Conservation (phyloP, 2,329 filamentous ascomycete genomes). For the Huntiella moniliformis region DNA sequence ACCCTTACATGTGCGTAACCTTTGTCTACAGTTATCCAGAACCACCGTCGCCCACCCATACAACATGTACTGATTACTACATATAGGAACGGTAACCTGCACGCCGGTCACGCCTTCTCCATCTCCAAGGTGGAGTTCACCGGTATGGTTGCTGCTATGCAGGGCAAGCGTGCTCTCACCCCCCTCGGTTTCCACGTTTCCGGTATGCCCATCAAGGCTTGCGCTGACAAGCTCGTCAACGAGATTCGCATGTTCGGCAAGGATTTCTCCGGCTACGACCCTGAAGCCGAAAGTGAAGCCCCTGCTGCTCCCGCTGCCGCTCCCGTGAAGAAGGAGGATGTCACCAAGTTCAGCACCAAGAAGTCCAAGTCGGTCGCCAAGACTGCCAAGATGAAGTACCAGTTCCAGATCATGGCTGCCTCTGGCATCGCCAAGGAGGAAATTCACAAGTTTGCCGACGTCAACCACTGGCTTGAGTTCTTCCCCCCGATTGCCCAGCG, state of each 20-base stretch:
- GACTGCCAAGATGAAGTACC: conserved; percentile 83
- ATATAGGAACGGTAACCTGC: conserved; percentile 57
- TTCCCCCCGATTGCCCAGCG: conserved; percentile 39
- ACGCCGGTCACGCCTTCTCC: conserved; percentile 85
- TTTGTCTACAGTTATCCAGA: neutral
- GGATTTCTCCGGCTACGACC: conserved; percentile 62
- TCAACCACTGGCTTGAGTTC: conserved; percentile 78
- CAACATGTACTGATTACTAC: conserved; percentile 33
- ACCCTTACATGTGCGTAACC: conserved; percentile 21
- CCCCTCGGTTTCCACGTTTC: conserved; percentile 86
- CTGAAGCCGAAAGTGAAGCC: conserved; percentile 32
- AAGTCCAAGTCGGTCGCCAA: conserved; percentile 87
- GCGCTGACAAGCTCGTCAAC: conserved; percentile 79
- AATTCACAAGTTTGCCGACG: conserved; percentile 82
- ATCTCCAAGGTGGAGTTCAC: conserved; percentile 87
- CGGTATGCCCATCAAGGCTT: conserved; percentile 95
- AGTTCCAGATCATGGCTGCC: conserved; percentile 87
- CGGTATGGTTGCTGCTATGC: conserved; percentile 71
- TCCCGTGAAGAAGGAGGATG: conserved; percentile 56
- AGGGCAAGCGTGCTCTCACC: conserved; percentile 71
- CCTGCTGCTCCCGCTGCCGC: conserved; percentile 31
- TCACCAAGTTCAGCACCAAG: conserved; percentile 80
- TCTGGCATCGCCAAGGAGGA: conserved; percentile 74
- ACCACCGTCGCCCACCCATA: neutral
- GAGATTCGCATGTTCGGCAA: conserved; percentile 80